Evolutionary conservation across 345 rosid genomes (phyloP), one percentile per base, ranked within the genome.

Genomic region (Abelmoschus esculentus): DNA sequence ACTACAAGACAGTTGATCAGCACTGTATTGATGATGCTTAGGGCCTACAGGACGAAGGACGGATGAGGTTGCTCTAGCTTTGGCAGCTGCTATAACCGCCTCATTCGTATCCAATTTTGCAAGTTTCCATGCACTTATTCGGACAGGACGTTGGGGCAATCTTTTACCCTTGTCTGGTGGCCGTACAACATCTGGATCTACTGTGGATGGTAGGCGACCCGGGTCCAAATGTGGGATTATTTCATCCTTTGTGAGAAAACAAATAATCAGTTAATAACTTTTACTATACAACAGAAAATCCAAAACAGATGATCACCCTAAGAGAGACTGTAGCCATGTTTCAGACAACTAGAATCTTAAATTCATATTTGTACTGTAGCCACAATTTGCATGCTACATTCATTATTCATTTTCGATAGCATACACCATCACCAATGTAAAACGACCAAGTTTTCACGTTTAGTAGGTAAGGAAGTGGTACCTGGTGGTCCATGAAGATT

Each of bases 401-500:
- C 66, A 38, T 38, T 18, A 50, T 67, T 52, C 8, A n/a, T 13
- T 38, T 15, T 40, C 40, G 9, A 66, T 60, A 44, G 72, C 52
- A 26, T 32, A 40, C 13, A 52, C 29, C 66, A 61, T 36, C 62
- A 42, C 38, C 36, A 14, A 7, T 9, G 26, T 46, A 46, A 46
- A 64, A 47, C 46, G 15, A 28, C 15, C 52, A 8, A 65, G 6
- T 47, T 28, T 46, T 58, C 64, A 66, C 50, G 40, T 60, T 42
- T 62, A 54, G 14, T 42, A 52, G 32, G 13, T n/a, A 7, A 53
- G 47, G 2, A 15, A 26, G 65, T 26, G 61, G 40, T 84, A 90
- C 98, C 90, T 82, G 91, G 81, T 86, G 88, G 65, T 91, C 97
- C 97, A 93, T 85, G 89, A 91, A 91, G 76, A 93, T 86, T 82